Evolutionary conservation across 805 yeast genomes (phyloP), one percentile per base, ranked within the genome.

Genomic region (Yarrowia sp.): DNA sequence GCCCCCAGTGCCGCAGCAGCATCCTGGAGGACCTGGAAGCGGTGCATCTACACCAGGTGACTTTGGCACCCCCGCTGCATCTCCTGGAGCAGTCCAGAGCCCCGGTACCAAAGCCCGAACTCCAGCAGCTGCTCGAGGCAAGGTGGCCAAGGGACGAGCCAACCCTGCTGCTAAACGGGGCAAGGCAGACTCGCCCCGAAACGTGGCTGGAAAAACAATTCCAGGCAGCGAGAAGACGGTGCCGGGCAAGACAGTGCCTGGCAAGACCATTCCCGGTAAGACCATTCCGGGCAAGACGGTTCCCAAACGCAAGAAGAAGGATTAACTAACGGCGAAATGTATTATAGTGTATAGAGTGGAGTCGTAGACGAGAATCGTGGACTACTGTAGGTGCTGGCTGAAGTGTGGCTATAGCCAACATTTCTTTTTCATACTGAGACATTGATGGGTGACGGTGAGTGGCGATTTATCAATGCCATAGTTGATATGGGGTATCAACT

Each of bases 321-420:
- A 51, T 48, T 51, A 51, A 51, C 58, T 51, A 51, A 51, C 58
- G 58, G 43, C 42, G 43, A 36, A 51, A 51, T 51, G 58, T 51
- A 51, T 51, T 51, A 51, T 51, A 51, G 58, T 51, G 58, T 51
- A 51, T 17, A 51, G 17, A 13, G 17, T 32, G 38, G 36, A 4
- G 42, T 11, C n/a, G 42, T 38, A 38, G 42, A 38, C 6, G 42
- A n/a, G 44, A 41, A 17, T 8, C 8, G 44, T 22, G 28, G 28
- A 22, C 28, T 22, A 22, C 28, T 22, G 28, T 22, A 22, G 28
- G 28, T 22, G 28, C 5, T 22, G 28, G 28, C n/a, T n/a, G n/a
- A n/a, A n/a, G n/a, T 22, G 5, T 22, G 5, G 28, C 28, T 3
- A 22, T 22, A 3, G 28, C 28, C 28, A 22, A 22, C 28, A 22